These are phyloP conservation scores for Stephania japonica DNA, from an alignment of 164 flowering plant genomes.

Conservation along the genomic window DNA sequence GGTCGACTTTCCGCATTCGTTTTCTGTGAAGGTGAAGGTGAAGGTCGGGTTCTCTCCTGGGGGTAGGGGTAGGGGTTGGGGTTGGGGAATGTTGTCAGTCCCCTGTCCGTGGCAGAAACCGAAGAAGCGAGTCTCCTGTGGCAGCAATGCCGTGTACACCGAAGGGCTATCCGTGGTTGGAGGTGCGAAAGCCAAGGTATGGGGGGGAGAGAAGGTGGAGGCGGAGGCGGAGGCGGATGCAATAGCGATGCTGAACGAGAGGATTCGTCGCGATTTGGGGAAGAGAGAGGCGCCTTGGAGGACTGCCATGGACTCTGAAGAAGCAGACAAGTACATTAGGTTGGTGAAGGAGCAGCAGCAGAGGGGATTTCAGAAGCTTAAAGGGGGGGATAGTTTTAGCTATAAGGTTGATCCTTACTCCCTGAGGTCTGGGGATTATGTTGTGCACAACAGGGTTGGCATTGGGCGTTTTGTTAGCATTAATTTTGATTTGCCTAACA, in stretches of 20 bases:
- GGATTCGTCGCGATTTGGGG: conserved; percentile 55
- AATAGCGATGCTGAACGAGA: conserved; percentile 53
- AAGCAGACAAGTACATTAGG: conserved; percentile 76
- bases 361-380: conserved; percentile 77
- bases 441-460: conserved; percentile 95
- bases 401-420: conserved; percentile 85
- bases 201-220: conserved; percentile 18
- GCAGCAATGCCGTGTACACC: conserved; percentile 27
- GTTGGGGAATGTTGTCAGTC: conserved; percentile 15
- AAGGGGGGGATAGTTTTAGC: conserved; percentile 46
- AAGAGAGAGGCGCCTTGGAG: conserved; percentile 36
- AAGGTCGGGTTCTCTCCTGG: conserved; percentile 18
- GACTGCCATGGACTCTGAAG: conserved; percentile 49
- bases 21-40: no score
- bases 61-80: conserved; percentile 10
- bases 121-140: conserved; percentile 7
- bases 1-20: conserved; percentile 3
- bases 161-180: conserved; percentile 23
- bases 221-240: conserved; percentile 31
- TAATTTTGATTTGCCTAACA: conserved; percentile 56
- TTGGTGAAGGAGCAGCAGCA: conserved; percentile 90
- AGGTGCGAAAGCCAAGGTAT: conserved; percentile 9
- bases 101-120: conserved; percentile 14
- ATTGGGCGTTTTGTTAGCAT: conserved; percentile 80
- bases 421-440: conserved; percentile 72